Percentiles rank a stretch among this genome's conserved stretches.
phyloP scores from a whole-genome alignment of 805 yeast species.

The Candida jianshihensis region DNA sequence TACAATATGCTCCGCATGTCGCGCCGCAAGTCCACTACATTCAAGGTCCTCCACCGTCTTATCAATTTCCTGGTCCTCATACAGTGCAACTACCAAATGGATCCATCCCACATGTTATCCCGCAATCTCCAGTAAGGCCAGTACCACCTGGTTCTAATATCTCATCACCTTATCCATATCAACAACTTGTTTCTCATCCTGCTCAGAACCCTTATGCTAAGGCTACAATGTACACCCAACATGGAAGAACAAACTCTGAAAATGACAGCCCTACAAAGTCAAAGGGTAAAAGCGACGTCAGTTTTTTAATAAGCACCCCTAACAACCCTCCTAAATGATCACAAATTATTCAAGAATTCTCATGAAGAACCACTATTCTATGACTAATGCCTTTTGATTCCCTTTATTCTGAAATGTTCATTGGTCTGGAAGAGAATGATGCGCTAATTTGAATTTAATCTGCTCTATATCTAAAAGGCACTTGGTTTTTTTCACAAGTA shows the following conservation, averaged over 20 bases:
- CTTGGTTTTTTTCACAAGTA: too few species aligned
- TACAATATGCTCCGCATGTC: neutral
- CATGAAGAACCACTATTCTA: too few species aligned
- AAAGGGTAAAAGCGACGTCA: conserved; percentile 18
- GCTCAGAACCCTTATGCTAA: too few species aligned
- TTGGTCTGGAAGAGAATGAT: too few species aligned
- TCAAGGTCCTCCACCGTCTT: conserved; percentile 1
- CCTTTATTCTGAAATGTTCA: too few species aligned
- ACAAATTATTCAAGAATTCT: too few species aligned
- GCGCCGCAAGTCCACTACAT: conserved; percentile 1
- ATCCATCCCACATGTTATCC: neutral
- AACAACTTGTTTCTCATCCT: too few species aligned
- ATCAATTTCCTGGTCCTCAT: conserved; percentile 2
- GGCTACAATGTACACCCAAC: too few species aligned
- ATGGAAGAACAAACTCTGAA: conserved; percentile 2
- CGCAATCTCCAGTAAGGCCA: conserved; percentile 1
- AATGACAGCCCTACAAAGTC: conserved; percentile 5
- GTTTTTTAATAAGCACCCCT: conserved; percentile 21
- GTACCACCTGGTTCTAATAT: too few species aligned
- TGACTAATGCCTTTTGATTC: too few species aligned
- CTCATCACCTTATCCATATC: too few species aligned
- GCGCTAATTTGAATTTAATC: neutral
- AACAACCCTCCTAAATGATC: conserved; percentile 19
- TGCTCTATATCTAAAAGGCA: neutral
- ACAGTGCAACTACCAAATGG: neutral